phyloP scores from a whole-genome alignment of 2,329 filamentous ascomycete genomes.

The Didymosphaeria variabile region DNA sequence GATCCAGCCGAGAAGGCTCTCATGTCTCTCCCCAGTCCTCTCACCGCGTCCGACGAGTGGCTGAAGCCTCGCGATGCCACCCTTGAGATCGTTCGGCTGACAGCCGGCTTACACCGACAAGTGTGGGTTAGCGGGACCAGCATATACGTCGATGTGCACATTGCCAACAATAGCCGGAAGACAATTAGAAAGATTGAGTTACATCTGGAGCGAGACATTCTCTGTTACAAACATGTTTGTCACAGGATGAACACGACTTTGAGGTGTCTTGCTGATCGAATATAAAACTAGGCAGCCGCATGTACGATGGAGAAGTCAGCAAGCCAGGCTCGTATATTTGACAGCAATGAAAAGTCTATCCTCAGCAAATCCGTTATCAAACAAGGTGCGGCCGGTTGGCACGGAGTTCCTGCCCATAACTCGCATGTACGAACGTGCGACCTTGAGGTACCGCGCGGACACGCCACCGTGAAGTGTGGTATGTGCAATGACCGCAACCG shows the following conservation, averaged over 20 bases:
- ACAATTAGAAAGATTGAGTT: conserved; percentile 61
- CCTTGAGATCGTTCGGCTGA: conserved; percentile 58
- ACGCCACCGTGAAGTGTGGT: conserved; percentile 62
- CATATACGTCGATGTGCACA: conserved; percentile 64
- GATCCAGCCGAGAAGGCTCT: conserved; percentile 61
- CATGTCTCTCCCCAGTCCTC: conserved; percentile 61
- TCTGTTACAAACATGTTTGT: conserved; percentile 61
- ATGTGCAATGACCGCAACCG: conserved; percentile 21
- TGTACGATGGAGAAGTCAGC: conserved; percentile 60
- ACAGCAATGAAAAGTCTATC: conserved; percentile 60
- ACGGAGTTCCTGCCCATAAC: conserved; percentile 56
- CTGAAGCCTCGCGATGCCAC: conserved; percentile 50
- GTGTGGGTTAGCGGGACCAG: conserved; percentile 66
- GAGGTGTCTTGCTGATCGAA: conserved; percentile 29
- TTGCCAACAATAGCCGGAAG: conserved; percentile 61
- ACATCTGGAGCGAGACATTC: conserved; percentile 60
- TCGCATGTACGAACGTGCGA: conserved; percentile 60
- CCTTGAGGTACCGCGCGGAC: conserved; percentile 60
- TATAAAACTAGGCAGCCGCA: conserved; percentile 53
- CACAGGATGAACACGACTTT: conserved; percentile 10
- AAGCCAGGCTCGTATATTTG: conserved; percentile 61
- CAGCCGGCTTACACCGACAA: conserved; percentile 64
- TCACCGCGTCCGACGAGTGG: conserved; percentile 61
- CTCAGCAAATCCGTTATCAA: conserved; percentile 56
- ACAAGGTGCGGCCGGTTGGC: conserved; percentile 56